A percentile compares a stretch with the other conserved stretches of the same genome.
Evolutionary conservation across 352 stramenopile species (phyloP).

Genomic region (Phytopythium oedochilum): DNA sequence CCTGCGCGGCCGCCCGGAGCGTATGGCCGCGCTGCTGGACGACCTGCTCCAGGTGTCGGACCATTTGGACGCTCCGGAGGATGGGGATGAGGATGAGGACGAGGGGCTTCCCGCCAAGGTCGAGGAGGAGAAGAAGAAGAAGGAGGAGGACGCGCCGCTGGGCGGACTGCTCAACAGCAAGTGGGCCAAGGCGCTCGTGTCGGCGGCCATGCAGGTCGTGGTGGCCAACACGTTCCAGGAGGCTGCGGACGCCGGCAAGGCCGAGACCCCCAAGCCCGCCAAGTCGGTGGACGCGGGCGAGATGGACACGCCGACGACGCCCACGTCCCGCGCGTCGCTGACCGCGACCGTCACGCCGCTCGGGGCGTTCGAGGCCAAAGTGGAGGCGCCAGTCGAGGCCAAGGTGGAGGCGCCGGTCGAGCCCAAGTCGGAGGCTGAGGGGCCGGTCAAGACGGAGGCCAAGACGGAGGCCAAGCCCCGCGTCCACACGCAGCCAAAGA

Average conservation of each 20-base stretch:
- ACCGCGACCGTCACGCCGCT: slow-evolving; percentile 5
- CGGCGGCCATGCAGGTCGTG: slow-evolving; percentile 25
- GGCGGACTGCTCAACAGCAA: neutral
- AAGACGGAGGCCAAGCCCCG: neutral
- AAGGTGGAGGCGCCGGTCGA: neutral
- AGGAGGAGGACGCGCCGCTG: slow-evolving; percentile 2
- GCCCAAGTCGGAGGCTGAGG: neutral
- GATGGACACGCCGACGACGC: neutral
- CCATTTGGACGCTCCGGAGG: slow-evolving; percentile 10
- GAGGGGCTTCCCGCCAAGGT: slow-evolving; percentile 9
- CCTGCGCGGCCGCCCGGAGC: slow-evolving; percentile 28
- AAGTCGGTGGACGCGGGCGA: slow-evolving; percentile 2
- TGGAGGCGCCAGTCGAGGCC: neutral
- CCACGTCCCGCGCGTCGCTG: slow-evolving; percentile 2
- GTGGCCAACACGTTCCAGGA: slow-evolving; percentile 29
- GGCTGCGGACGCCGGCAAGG: slow-evolving; percentile 10
- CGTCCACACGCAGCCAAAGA: neutral
- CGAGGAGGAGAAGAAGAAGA: slow-evolving; percentile 5
- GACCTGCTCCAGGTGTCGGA: slow-evolving; percentile 51
- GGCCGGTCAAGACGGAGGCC: neutral
- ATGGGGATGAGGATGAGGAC: slow-evolving; percentile 16
- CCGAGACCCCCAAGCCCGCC: slow-evolving; percentile 4
- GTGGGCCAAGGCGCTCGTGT: slow-evolving; percentile 9
- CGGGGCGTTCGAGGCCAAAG: neutral
- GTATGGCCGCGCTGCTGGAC: slow-evolving; percentile 38